Conservation (phyloP, 176 grass and related monocot genomes). For the Ensete glaucum region DNA sequence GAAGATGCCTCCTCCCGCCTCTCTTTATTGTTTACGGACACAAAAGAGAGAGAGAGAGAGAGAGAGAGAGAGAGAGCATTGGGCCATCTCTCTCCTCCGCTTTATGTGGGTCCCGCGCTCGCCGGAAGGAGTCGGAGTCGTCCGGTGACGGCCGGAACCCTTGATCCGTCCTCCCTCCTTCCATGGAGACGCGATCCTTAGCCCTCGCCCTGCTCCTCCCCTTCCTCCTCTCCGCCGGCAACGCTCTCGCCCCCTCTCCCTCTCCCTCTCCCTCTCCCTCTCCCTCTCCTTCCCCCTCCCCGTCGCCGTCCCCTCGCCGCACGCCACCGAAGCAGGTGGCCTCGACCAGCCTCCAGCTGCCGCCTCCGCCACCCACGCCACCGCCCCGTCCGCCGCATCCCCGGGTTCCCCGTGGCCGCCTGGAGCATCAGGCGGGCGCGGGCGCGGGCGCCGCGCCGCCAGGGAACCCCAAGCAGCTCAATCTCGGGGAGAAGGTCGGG, state of each 20-base stretch:
- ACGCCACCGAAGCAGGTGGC: not conserved
- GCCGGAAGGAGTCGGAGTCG: not conserved
- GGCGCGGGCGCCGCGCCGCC: not conserved
- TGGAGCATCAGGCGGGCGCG: not conserved
- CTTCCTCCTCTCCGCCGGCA: not conserved
- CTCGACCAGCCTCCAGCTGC: not conserved
- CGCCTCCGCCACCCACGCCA: not conserved
- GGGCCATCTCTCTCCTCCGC: not conserved
- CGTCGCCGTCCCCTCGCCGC: not conserved
- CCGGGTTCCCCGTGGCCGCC: not conserved
- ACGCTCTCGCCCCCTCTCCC: not conserved
- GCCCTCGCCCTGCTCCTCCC: not conserved
- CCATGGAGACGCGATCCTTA: not conserved
- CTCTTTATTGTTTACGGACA: too few species aligned
- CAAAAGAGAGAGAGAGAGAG: too few species aligned
- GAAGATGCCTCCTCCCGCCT: too few species aligned
- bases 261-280: not conserved
- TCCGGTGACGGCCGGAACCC: not conserved
- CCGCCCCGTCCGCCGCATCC: not conserved
- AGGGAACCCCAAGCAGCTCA: not conserved
- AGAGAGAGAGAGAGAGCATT: not conserved
- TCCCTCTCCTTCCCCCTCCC: not conserved
- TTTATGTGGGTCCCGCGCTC: not conserved
- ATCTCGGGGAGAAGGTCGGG: conserved; percentile 15
- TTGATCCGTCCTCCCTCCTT: not conserved